phyloP scores from a whole-genome alignment of 768 basidiomycete genomes.

The Cubamyces lactineus region DNA sequence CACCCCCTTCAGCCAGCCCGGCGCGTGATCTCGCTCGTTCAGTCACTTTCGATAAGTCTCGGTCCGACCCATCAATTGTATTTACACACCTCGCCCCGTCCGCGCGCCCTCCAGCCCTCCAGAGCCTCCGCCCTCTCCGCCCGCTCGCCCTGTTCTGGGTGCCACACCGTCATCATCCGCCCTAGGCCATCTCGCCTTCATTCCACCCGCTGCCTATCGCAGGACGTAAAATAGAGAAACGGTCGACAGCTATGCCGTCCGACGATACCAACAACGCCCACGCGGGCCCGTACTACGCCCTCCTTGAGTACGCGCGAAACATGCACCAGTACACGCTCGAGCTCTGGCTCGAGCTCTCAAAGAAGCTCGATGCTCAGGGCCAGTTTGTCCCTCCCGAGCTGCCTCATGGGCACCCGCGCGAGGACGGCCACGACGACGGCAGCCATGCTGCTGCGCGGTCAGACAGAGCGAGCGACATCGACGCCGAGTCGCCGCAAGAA shows the following conservation, averaged over 20 bases:
- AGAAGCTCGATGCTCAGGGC: slow-evolving; percentile 9
- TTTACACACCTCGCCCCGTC: neutral
- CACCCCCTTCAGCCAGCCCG: neutral
- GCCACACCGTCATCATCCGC: neutral
- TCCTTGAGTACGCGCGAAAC: slow-evolving; percentile 25
- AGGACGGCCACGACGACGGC: neutral
- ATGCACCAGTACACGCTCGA: slow-evolving; percentile 30
- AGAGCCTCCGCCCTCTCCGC: neutral
- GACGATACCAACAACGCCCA: slow-evolving; percentile 3
- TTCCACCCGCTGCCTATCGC: too few relatives aligned
- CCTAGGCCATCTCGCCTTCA: neutral
- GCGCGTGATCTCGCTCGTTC: too few relatives aligned
- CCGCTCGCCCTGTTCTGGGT: neutral
- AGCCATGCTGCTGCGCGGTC: neutral
- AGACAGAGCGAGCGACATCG: neutral
- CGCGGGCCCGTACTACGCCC: slow-evolving; percentile 15
- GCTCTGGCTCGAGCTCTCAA: slow-evolving; percentile 23
- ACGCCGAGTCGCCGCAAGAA: slow-evolving; percentile 19
- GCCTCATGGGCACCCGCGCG: neutral
- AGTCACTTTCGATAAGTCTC: neutral
- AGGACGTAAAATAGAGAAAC: too few relatives aligned
- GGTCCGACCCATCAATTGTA: neutral
- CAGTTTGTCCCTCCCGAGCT: neutral
- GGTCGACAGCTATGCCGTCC: slow-evolving; percentile 4
- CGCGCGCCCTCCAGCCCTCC: neutral